Conservation (phyloP, 176 grass and related monocot species). For the Oryza rufipogon region DNA sequence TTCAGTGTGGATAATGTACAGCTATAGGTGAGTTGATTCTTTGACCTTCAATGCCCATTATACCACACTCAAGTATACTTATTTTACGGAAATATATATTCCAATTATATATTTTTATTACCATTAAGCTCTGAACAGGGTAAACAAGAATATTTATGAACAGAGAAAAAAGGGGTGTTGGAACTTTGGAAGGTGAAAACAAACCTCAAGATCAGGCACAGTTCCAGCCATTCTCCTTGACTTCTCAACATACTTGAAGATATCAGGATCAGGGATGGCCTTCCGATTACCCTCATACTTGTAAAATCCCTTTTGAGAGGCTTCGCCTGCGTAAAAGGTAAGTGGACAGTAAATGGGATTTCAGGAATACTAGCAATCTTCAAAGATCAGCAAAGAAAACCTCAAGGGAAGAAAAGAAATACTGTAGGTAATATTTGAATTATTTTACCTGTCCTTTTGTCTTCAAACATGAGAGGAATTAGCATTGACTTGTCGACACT, state of each 20-base stretch:
- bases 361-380: constrained; percentile 5
- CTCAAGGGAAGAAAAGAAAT: constrained; percentile 1
- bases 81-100: neutral
- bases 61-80: neutral
- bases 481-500: constrained; percentile 65
- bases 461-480: constrained; percentile 61
- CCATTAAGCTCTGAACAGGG: neutral
- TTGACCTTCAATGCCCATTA: neutral
- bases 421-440: neutral
- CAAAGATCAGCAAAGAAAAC: constrained; percentile 22
- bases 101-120: neutral
- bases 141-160: neutral
- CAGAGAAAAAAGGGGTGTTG: neutral
- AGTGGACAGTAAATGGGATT: neutral
- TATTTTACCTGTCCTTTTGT: constrained; percentile 58
- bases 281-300: constrained; percentile 67
- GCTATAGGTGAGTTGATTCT: neutral
- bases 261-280: constrained; percentile 57
- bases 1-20: too few species aligned
- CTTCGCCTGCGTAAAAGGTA: constrained; percentile 43
- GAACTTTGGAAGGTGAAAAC: constrained; percentile 7
- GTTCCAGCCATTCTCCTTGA: constrained; percentile 53
- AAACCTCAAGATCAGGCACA: constrained; percentile 52
- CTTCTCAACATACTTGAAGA: constrained; percentile 51
- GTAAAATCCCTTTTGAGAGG: constrained; percentile 67